These are phyloP conservation scores for Xanthoconium separans DNA, from an alignment of 1,284 basidiomycete genomes.

Conservation along the genomic window DNA sequence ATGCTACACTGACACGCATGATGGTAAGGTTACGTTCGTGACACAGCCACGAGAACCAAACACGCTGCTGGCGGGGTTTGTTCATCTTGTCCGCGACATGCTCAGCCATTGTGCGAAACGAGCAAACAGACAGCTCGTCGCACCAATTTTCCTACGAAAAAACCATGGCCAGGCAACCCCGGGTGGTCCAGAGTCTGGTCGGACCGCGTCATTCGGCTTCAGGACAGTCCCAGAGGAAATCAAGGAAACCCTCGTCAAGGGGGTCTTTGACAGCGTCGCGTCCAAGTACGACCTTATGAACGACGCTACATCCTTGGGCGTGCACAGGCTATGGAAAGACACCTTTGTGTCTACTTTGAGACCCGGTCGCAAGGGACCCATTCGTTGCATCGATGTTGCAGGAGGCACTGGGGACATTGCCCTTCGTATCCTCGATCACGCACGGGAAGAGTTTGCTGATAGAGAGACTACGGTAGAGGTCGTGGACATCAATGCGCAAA, in stretches of 20 bases:
- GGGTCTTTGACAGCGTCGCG: slow-evolving; percentile 95
- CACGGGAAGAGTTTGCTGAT: slow-evolving; percentile 85
- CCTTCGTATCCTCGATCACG: slow-evolving; percentile 89
- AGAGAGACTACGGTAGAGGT: slow-evolving; percentile 89
- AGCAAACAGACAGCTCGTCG: slow-evolving; percentile 8
- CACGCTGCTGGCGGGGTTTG: too few species aligned
- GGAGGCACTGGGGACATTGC: slow-evolving; percentile 99
- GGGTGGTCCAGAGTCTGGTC: slow-evolving; percentile 20
- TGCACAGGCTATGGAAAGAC: slow-evolving; percentile 98
- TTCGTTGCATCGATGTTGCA: slow-evolving; percentile 92
- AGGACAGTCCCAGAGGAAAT: slow-evolving; percentile 76
- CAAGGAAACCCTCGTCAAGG: slow-evolving; percentile 81
- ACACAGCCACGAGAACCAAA: too few species aligned
- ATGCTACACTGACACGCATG: too few species aligned
- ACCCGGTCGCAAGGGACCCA: slow-evolving; percentile 71
- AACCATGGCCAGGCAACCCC: slow-evolving; percentile 22
- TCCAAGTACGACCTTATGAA: slow-evolving; percentile 99
- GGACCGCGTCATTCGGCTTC: slow-evolving; percentile 91
- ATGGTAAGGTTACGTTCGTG: too few species aligned
- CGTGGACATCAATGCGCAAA: slow-evolving; percentile 94
- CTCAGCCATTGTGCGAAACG: slow-evolving; percentile 20
- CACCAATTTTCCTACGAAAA: slow-evolving; percentile 14
- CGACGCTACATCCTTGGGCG: slow-evolving; percentile 95
- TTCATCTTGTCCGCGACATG: slow-evolving; percentile 10
- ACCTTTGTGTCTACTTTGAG: slow-evolving; percentile 80